A percentile compares a stretch with the other conserved stretches of the same genome.
phyloP scores from a whole-genome alignment of 768 basidiomycete species.

The Cytidiella melzeri region DNA sequence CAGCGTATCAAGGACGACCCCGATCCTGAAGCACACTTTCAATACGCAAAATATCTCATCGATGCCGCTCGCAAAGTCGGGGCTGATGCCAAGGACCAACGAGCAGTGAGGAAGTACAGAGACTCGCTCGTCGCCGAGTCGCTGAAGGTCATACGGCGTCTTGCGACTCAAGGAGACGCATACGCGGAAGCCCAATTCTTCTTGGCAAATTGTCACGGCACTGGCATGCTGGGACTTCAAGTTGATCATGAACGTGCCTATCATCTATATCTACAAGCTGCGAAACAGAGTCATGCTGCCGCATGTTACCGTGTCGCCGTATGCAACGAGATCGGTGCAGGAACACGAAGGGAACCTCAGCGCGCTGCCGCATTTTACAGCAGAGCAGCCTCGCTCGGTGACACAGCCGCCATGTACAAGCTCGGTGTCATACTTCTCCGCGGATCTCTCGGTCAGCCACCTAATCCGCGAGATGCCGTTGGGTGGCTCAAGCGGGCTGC shows the following conservation, averaged over 20 bases:
- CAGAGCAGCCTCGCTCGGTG: slow-evolving; percentile 92
- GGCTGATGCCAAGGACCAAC: slow-evolving; percentile 64
- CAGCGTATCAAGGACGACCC: slow-evolving; percentile 96
- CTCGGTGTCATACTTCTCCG: slow-evolving; percentile 96
- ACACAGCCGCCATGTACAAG: slow-evolving; percentile 99
- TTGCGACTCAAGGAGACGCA: slow-evolving; percentile 88
- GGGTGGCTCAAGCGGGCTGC: slow-evolving; percentile 94
- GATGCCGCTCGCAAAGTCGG: slow-evolving; percentile 95
- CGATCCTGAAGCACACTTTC: slow-evolving; percentile 96
- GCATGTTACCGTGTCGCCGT: slow-evolving; percentile 97
- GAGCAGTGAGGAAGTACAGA: slow-evolving; percentile 84
- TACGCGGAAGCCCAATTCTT: slow-evolving; percentile 98
- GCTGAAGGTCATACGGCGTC: slow-evolving; percentile 84
- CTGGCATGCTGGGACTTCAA: slow-evolving; percentile 89
- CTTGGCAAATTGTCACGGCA: slow-evolving; percentile 94
- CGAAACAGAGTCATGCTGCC: slow-evolving; percentile 93
- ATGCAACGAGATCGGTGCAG: slow-evolving; percentile 97
- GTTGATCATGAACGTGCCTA: slow-evolving; percentile 98
- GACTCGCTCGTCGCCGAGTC: slow-evolving; percentile 84
- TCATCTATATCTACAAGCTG: slow-evolving; percentile 93
- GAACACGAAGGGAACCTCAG: slow-evolving; percentile 81
- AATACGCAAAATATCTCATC: slow-evolving; percentile 98
- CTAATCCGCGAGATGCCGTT: slow-evolving; percentile 87
- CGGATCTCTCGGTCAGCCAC: slow-evolving; percentile 74
- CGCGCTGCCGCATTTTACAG: slow-evolving; percentile 95